Evolutionary conservation across 2,329 filamentous ascomycete genomes (phyloP), one percentile per base, ranked within the genome.

Genomic region (Stachybotrys chartarum): DNA sequence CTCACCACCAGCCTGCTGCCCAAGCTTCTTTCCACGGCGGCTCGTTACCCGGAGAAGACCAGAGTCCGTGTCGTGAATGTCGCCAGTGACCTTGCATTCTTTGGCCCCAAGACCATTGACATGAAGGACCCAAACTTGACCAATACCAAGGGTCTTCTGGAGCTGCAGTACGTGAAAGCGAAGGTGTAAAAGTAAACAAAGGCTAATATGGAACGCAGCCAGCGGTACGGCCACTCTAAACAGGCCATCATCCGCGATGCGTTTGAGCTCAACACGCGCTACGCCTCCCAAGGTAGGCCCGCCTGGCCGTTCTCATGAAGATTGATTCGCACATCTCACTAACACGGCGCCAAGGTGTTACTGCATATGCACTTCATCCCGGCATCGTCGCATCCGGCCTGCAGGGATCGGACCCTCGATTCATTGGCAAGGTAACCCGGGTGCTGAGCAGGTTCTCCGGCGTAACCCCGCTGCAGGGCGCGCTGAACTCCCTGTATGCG

Each of bases 11-110:
- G 54, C 0, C 54, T 63, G 8, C 54, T 64, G 50, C 62, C 62
- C 3, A 32, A 55, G 1, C 54, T 64, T 0, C 30, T 62, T 2
- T 52, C 55, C 7, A 58, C 61, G 0, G 62, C 59, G 16, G 55
- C 61, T 8, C 17, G 16, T 1, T 53, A 51, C 24, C 52, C 52
- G 3, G 39, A 51, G 8, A 57, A 56, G 54, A 54, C 64, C 6
- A 59, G 61, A 1, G 63, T 61, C 3, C 52, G 64, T 7, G 50
- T 66, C 0, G 51, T 65, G 50, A 66, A 66, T n/a, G 64, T 66
- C 1, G 54, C 61, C 0, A 66, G 64, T 17, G 64, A 66, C 3
- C 53, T 56, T 30, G 58, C 60, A 2, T 56, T 55, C 1, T 50
- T 59, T 45, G 63, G 62, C 0, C 61, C 63, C 0, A 58, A 63